Base-by-base conservation (phyloP, 2,329 filamentous ascomycete genomes). In the Achaetomium macrosporum region DNA sequence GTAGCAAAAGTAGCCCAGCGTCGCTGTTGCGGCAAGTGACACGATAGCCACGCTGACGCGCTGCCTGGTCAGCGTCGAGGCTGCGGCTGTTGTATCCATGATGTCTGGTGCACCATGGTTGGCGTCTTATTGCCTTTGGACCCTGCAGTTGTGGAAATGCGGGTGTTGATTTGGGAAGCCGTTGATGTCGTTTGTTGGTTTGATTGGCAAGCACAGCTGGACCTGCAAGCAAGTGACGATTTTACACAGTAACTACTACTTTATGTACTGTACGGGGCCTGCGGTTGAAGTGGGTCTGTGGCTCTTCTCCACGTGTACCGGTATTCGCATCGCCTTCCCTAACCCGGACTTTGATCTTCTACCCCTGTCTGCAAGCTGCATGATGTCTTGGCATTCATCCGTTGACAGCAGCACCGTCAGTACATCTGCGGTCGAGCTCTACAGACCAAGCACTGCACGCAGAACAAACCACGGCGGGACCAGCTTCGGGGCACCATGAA, bases 1-100 rank as follows among this genome's bases (percentile, higher is more conserved):
- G 42, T 83, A 86, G 60, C 82, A 69, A 52, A 81, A 77, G 64
- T 82, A 87, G 52, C 77, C 75, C 50, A 79, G 69, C 45, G 78
- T 82, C 11, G 73, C 75, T 41, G 80, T 78, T 1, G 80, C 78
- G 42, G 81, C 65, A 42, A 77, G 76, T 36, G 82, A 79, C 37
- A 82, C 62, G 20, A 81, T 59, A 47, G 80, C 74, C 49, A 87
- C 72, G 52, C 80, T 74, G 52, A 83, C 63, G 54, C 78, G 74
- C 44, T 76, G 74, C 60, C 80, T 73, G 50, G 76, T 76, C 53
- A 84, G 69, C 61, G 73, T 76, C 66, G 80, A 79, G 68, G 74
- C 72, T 66, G 76, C 73, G 53, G 60, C 58, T 59, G 58, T 60
- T 59, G 63, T 50, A 19, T 63, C 63, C 63, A 63, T 64, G 60